Conservation (phyloP, 495 filamentous ascomycete genomes). For the Aspergillus ellipticus region DNA sequence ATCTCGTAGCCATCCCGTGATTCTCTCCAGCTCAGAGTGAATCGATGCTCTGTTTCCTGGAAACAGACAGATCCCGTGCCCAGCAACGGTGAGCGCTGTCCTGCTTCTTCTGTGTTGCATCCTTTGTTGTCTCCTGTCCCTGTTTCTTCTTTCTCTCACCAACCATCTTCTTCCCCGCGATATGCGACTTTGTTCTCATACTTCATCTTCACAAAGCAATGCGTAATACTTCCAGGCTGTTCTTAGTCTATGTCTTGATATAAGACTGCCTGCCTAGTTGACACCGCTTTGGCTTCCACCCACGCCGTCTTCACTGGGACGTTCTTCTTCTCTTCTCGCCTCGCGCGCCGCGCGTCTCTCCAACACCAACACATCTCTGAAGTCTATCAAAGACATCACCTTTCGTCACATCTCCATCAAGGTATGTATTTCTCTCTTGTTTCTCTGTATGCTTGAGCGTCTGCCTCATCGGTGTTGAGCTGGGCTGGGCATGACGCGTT, state of each 20-base stretch:
- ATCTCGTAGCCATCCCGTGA: too few species aligned
- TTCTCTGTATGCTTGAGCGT: not conserved
- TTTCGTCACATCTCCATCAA: too few species aligned
- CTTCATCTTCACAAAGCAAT: not conserved
- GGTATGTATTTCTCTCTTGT: not conserved
- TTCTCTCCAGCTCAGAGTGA: too few species aligned
- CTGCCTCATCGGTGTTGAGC: not conserved
- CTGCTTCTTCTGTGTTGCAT: not conserved
- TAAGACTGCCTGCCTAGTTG: not conserved
- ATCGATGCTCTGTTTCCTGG: too few species aligned
- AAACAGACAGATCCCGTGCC: too few species aligned
- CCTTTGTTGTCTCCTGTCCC: not conserved
- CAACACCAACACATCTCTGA: too few species aligned
- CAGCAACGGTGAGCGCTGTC: too few species aligned
- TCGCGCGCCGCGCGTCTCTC: too few species aligned
- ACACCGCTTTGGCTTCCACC: not conserved
- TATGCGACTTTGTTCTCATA: not conserved
- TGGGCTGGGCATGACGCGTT: too few species aligned
- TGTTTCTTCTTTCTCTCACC: not conserved
- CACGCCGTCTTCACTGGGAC: too few species aligned
- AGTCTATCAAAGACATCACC: too few species aligned
- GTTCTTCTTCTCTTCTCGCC: too few species aligned
- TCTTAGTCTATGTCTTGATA: not conserved
- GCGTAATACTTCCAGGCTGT: not conserved
- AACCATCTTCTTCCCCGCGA: not conserved